Evolutionary conservation across 2,329 filamentous ascomycete genomes (phyloP).

Genomic region (Exophiala dermatitidis): DNA sequence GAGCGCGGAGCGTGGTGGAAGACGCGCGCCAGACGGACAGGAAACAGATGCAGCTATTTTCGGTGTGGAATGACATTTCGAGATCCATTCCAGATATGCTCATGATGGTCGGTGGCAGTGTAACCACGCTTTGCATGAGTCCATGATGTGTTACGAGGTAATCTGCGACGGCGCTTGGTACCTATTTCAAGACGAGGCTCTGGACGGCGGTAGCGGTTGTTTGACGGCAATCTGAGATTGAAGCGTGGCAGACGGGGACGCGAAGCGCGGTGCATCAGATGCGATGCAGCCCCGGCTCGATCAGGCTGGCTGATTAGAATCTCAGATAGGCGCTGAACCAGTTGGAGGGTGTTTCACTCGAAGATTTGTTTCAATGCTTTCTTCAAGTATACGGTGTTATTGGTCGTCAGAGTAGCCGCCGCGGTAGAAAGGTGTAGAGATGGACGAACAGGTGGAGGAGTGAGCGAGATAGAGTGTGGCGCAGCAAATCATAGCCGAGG

Average conservation of each 20-base stretch:
- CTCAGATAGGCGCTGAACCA: conserved; percentile 17
- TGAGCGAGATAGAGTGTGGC: neutral
- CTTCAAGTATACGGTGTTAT: neutral
- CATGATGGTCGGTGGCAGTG: conserved; percentile 12
- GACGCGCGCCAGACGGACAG: conserved; percentile 21
- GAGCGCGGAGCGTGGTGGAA: conserved; percentile 15
- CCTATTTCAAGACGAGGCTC: conserved; percentile 22
- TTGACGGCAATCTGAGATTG: conserved; percentile 15
- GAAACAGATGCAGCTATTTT: conserved; percentile 23
- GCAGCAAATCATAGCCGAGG: neutral
- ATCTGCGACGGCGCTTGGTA: conserved; percentile 23
- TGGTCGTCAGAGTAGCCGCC: conserved; percentile 4
- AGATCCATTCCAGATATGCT: conserved; percentile 1
- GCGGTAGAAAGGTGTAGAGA: neutral
- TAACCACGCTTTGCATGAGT: conserved; percentile 13
- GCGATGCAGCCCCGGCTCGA: neutral
- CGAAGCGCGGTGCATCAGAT: conserved; percentile 19
- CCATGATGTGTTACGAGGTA: conserved; percentile 22
- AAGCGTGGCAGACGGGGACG: conserved; percentile 4
- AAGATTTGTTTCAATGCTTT: neutral
- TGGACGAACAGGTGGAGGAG: neutral
- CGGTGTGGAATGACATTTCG: conserved; percentile 11
- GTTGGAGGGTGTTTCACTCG: neutral
- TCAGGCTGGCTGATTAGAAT: neutral
- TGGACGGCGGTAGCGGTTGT: conserved; percentile 23